Conservation (phyloP, 345 rosid genomes). For the Xanthoceras sorbifolium region DNA sequence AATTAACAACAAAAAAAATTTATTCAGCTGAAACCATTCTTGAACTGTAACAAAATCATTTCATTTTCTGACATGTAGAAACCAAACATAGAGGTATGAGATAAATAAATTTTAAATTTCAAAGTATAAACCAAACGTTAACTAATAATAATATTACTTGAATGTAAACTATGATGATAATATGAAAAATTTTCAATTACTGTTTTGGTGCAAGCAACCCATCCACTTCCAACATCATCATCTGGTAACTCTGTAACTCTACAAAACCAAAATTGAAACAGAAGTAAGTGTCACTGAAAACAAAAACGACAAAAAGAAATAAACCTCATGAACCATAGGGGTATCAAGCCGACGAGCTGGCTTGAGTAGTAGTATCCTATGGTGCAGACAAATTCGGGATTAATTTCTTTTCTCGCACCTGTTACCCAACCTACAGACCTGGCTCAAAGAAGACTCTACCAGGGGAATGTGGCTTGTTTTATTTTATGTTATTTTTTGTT, state of each 20-base stretch:
- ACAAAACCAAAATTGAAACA: conserved; percentile 20
- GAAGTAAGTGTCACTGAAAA: neutral
- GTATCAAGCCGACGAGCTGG: too few species aligned
- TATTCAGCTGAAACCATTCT: neutral
- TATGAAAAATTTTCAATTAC: neutral
- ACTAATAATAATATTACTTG: neutral
- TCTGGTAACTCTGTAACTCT: conserved; percentile 61
- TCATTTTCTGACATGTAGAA: neutral
- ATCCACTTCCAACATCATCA: conserved; percentile 31
- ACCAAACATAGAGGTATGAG: neutral
- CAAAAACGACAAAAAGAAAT: neutral
- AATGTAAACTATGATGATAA: neutral
- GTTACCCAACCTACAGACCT: too few species aligned
- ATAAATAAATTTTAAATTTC: neutral
- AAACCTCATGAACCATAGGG: too few species aligned
- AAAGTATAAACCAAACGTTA: neutral
- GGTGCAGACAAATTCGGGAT: too few species aligned
- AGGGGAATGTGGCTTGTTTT: too few species aligned
- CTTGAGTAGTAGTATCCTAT: too few species aligned
- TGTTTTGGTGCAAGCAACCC: neutral
- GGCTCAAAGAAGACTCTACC: neutral
- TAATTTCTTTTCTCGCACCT: too few species aligned
- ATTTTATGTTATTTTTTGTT: too few species aligned
- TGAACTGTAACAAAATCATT: neutral
- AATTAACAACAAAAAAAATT: too few species aligned